phyloP scores from a whole-genome alignment of 345 rosid genomes.

The Toxicodendron radicans region DNA sequence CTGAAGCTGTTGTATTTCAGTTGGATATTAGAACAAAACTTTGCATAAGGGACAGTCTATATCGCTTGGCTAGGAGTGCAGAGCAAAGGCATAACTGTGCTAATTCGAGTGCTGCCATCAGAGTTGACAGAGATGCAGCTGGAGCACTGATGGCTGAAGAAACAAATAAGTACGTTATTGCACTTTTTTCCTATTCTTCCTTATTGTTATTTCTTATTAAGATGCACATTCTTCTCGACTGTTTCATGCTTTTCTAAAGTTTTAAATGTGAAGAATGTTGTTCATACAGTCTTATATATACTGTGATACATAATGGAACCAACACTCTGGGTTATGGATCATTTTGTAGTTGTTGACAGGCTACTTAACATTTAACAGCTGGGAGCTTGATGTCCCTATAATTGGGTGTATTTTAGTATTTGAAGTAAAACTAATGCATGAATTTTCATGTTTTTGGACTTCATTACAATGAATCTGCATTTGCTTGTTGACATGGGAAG shows the following conservation, averaged over 20 bases:
- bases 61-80: conserved; percentile 90
- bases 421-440: neutral
- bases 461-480: neutral
- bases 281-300: neutral
- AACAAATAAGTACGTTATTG: conserved; percentile 58
- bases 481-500: neutral
- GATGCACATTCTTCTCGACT: neutral
- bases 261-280: neutral
- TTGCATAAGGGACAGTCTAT: conserved; percentile 89
- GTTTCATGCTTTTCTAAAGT: neutral
- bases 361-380: neutral
- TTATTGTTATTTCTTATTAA: neutral
- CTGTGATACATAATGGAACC: neutral
- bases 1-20: conserved; percentile 42
- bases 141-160: conserved; percentile 46
- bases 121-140: conserved; percentile 39
- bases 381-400: neutral
- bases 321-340: neutral
- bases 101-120: conserved; percentile 38
- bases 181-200: neutral
- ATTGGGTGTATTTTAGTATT: neutral
- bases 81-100: conserved; percentile 67
- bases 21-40: conserved; percentile 88
- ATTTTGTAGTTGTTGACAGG: neutral
- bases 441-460: neutral